These are phyloP conservation scores for Penicillium canariense DNA, from an alignment of 495 filamentous ascomycete species.

Conservation along the genomic window DNA sequence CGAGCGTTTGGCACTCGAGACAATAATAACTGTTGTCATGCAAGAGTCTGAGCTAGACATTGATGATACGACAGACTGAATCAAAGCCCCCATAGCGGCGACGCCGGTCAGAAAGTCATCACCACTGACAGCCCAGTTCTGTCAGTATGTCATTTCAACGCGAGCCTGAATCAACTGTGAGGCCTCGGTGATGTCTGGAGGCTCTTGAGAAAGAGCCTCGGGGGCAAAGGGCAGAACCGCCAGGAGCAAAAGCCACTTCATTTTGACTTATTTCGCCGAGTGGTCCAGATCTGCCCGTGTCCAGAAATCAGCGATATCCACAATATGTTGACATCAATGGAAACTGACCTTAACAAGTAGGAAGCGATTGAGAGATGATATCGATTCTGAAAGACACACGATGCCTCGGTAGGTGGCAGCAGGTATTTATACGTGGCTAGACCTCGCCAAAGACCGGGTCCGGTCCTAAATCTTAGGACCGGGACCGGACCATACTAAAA, in stretches of 20 bases:
- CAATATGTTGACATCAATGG: not conserved
- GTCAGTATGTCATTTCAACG: not conserved
- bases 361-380: not conserved
- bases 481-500: no score
- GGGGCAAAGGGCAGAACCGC: not conserved
- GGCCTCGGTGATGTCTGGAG: not conserved
- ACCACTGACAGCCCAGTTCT: not conserved
- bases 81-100: not conserved
- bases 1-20: not conserved
- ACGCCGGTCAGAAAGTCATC: not conserved
- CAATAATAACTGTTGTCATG: not conserved
- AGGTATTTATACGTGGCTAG: not conserved
- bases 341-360: not conserved
- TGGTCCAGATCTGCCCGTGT: not conserved
- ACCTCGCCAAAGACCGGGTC: no score
- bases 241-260: not conserved
- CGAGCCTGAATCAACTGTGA: not conserved
- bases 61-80: not conserved
- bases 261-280: no score
- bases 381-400: not conserved
- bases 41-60: not conserved
- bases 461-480: no score
- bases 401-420: not conserved
- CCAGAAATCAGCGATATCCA: not conserved
- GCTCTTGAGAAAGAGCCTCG: not conserved